phyloP scores from a whole-genome alignment of 805 yeast species.

The Barnettozyma wickerhamii region DNA sequence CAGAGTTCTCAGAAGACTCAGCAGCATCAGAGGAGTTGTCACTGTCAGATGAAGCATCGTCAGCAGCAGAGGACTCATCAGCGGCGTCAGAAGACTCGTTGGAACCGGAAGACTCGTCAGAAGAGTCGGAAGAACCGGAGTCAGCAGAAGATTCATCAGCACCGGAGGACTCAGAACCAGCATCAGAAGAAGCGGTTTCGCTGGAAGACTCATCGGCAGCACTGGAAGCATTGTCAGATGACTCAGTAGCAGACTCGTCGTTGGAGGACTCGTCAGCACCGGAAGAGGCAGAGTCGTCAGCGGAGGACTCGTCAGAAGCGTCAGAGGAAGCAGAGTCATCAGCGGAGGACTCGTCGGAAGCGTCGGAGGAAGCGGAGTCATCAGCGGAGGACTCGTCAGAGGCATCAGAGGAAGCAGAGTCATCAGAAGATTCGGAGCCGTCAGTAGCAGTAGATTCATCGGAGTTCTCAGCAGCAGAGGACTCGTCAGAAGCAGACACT shows the following conservation, averaged over 20 bases:
- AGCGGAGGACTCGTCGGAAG: not conserved
- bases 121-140: too few species aligned
- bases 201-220: too few species aligned
- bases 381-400: constrained; percentile 1
- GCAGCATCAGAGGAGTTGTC: too few species aligned
- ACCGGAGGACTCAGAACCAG: not conserved
- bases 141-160: not conserved
- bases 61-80: too few species aligned
- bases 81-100: constrained; percentile 1
- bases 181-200: not conserved
- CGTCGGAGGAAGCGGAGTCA: constrained; percentile 1
- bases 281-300: not conserved
- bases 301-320: not conserved
- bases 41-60: too few species aligned
- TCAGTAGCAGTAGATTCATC: not conserved
- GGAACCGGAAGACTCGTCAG: not conserved
- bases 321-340: not conserved
- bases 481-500: not conserved
- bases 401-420: constrained; percentile 1
- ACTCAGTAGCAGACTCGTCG: not conserved
- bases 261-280: not conserved
- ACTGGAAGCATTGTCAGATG: not conserved
- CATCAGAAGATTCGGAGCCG: not conserved
- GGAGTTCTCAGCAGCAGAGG: not conserved
- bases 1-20: too few species aligned